phyloP scores from a whole-genome alignment of 1,139 yeast genomes.

The Ogataea hybrid region DNA sequence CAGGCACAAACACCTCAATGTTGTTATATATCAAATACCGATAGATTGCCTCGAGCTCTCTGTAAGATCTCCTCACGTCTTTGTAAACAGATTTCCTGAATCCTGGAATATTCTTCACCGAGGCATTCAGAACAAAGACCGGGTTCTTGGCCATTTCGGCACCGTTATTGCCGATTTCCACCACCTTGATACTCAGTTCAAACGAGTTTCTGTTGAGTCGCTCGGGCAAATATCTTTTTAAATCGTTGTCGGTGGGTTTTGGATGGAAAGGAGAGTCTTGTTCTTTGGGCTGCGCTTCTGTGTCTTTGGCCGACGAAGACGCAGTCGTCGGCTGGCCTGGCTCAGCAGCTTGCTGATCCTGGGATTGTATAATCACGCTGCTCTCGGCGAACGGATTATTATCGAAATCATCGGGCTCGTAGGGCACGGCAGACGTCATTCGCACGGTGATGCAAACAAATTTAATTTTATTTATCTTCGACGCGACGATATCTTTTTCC shows the following conservation, averaged over 20 bases:
- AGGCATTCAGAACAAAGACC: conserved; percentile 46
- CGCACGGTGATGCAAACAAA: background rate
- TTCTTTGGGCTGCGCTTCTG: conserved; percentile 1
- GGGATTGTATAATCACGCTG: conserved; percentile 22
- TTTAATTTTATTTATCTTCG: background rate
- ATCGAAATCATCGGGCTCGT: conserved; percentile 65
- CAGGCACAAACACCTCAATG: conserved; percentile 92
- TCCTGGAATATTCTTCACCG: conserved; percentile 52
- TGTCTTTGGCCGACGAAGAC: conserved; percentile 10
- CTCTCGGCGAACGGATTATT: conserved; percentile 59
- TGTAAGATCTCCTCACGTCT: conserved; percentile 76
- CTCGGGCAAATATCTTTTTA: conserved; percentile 51
- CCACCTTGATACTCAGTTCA: conserved; percentile 38
- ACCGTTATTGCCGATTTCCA: conserved; percentile 47
- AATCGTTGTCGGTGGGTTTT: conserved; percentile 38
- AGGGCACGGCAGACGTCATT: conserved; percentile 60
- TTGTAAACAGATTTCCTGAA: conserved; percentile 71
- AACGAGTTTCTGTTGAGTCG: conserved; percentile 35
- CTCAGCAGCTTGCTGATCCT: background rate
- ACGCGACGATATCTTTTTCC: conserved; percentile 7
- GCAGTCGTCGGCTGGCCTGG: background rate
- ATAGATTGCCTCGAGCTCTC: conserved; percentile 74
- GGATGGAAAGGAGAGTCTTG: conserved; percentile 23
- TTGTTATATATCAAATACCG: conserved; percentile 76
- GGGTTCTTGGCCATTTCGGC: conserved; percentile 42